phyloP scores from a whole-genome alignment of 1,284 basidiomycete species.

The Cutaneotrichosporon cavernicola region DNA sequence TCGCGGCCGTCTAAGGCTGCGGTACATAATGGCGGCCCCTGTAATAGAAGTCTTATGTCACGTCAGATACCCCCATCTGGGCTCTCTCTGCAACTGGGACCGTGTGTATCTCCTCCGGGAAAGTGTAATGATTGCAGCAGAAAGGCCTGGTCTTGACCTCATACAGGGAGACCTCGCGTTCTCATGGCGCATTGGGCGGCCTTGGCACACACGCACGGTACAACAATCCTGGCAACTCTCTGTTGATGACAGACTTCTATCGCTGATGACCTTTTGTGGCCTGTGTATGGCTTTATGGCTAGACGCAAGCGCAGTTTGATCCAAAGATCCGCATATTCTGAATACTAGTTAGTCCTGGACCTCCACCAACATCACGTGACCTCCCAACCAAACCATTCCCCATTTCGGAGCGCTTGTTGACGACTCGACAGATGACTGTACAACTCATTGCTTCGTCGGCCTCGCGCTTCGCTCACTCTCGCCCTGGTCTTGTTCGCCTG shows the following conservation, averaged over 20 bases:
- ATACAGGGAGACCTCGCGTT: too few relatives aligned
- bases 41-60: conserved; percentile 7
- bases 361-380: not conserved
- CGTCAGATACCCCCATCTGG: conserved; percentile 7
- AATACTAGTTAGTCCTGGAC: too few relatives aligned
- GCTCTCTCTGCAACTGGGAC: not conserved
- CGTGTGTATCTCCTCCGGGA: not conserved
- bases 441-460: not conserved
- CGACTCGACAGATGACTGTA: conserved; percentile 5
- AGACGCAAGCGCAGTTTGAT: too few relatives aligned
- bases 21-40: not conserved
- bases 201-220: too few relatives aligned
- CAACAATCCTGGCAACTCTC: too few relatives aligned
- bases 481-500: not conserved
- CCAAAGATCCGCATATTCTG: too few relatives aligned
- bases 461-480: not conserved
- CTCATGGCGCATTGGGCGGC: too few relatives aligned
- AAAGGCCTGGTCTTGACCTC: too few relatives aligned
- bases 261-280: too few relatives aligned
- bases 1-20: conserved; percentile 15
- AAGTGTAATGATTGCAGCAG: not conserved
- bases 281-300: too few relatives aligned
- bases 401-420: conserved; percentile 1
- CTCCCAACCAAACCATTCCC: not conserved
- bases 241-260: too few relatives aligned